These are phyloP conservation scores for Tanacetum coccineum DNA, from an alignment of 129 eudicot genomes.

Conservation along the genomic window DNA sequence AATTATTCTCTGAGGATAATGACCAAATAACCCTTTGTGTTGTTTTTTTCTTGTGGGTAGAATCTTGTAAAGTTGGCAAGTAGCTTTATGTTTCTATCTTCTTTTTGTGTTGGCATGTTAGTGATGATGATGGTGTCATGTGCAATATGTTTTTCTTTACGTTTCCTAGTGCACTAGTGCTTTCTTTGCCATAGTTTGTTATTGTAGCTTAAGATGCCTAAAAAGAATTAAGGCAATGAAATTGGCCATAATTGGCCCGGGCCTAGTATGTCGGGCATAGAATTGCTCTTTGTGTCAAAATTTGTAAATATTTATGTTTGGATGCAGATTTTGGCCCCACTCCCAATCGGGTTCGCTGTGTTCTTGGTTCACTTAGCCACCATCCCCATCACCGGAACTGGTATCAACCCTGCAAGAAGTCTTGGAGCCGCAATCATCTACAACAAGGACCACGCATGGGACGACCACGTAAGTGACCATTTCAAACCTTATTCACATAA, in stretches of 20 bases:
- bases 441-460: conserved; percentile 80
- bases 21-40: conserved; percentile 21
- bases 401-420: conserved; percentile 95
- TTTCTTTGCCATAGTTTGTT: conserved; percentile 26
- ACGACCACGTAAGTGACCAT: conserved; percentile 39
- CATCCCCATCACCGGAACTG: conserved; percentile 89
- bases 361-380: conserved; percentile 94
- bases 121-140: conserved; percentile 20
- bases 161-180: conserved; percentile 22
- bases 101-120: conserved; percentile 21
- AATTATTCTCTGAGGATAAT: conserved; percentile 9
- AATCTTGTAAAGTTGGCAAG: conserved; percentile 34
- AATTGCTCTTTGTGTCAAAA: too few relatives aligned
- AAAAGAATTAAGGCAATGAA: not conserved
- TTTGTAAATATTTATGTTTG: too few relatives aligned
- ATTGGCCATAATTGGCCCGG: not conserved
- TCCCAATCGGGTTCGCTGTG: conserved; percentile 90
- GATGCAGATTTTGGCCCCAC: conserved; percentile 83
- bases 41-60: conserved; percentile 20
- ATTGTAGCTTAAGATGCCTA: conserved; percentile 4
- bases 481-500: too few relatives aligned
- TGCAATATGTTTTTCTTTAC: conserved; percentile 31
- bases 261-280: too few relatives aligned
- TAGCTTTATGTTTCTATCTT: conserved; percentile 29
- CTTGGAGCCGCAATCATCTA: conserved; percentile 89